Percentiles rank a stretch among this genome's conserved stretches.
phyloP scores from a whole-genome alignment of 2,329 filamentous ascomycete genomes.

The Pyrenophora tritici-repentis region DNA sequence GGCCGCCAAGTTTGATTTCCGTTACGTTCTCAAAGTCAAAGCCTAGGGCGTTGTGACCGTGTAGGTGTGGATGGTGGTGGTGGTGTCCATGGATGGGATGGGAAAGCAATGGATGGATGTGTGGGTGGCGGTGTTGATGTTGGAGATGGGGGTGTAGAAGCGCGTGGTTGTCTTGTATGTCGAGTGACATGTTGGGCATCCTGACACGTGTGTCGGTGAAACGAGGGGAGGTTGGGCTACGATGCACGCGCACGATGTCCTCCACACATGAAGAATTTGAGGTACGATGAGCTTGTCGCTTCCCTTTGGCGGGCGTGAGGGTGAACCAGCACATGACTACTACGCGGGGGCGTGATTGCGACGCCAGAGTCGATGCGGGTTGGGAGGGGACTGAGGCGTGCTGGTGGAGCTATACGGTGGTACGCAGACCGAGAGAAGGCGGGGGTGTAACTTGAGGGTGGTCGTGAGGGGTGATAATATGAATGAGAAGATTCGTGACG shows the following conservation, averaged over 20 bases:
- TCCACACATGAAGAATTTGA: constrained; percentile 32
- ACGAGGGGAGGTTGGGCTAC: constrained; percentile 22
- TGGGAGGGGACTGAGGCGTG: constrained; percentile 26
- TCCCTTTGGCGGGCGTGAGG: constrained; percentile 32
- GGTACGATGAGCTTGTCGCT: constrained; percentile 19
- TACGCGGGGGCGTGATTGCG: constrained; percentile 11
- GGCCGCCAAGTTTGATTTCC: constrained; percentile 23
- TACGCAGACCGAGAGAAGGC: constrained; percentile 24
- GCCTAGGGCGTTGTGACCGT: background rate
- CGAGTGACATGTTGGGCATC: constrained; percentile 23
- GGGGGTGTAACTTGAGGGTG: constrained; percentile 27
- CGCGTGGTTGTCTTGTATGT: constrained; percentile 24
- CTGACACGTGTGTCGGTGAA: constrained; percentile 31
- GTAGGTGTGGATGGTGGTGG: constrained; percentile 9
- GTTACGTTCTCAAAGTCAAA: constrained; percentile 2
- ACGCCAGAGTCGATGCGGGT: constrained; percentile 22
- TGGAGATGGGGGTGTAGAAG: constrained; percentile 26
- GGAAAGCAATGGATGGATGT: constrained; percentile 34
- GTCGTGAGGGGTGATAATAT: constrained; percentile 22
- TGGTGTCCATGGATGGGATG: constrained; percentile 28
- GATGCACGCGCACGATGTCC: constrained; percentile 37
- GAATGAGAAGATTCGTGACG: constrained; percentile 20
- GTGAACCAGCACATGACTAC: constrained; percentile 42
- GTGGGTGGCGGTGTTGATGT: constrained; percentile 23
- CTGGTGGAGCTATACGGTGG: constrained; percentile 31